Evolutionary conservation across 164 flowering plant species (phyloP), one percentile per base, ranked within the genome.

Genomic region (Magnolia changhungtana): DNA sequence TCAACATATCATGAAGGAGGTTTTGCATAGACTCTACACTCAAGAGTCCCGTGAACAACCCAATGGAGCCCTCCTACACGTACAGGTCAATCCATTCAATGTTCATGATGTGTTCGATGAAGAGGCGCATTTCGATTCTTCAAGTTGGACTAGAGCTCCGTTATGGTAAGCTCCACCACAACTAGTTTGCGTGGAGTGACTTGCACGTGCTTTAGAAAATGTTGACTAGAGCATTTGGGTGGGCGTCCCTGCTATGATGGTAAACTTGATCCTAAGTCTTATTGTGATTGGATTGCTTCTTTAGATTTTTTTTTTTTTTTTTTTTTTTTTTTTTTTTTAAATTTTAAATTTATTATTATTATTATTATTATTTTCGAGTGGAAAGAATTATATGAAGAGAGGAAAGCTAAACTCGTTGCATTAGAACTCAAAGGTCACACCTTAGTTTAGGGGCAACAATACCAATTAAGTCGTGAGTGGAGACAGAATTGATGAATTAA

Each of bases 281-380:
- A 65, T 65, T 65, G 24, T 65, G 67, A 65, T 65, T 65, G 67
- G 67, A 65, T 65, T 18, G 24, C 67, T 18, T 65, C 67, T 20
- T n/a, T 69, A 31, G 72, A 69, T 24, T 27, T 27, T 1, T 27
- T 27, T 27, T 0, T 27, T 27, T 27, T 24, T 27, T 27, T 1
- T 27, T 27, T 27, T 0, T 27, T 27, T 27, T 24, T 27, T 27
- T 1, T 27, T 27, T 27, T 0, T 27, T 27, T 27, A n/a, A n/a
- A 27, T 27, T 27, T 24, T 24, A 24, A 23, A 23, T 23, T 23
- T 24, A 1, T 24, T 27, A 27, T 27, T 27, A 24, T 27, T 24
- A 24, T 24, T 27, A 24, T 27, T 9, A 31, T 13, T 20, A 27
- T 37, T 16, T 65, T 21, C 8, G 16, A 24, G 6, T 37, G 72